These are phyloP conservation scores for Porcisia deanei DNA, from an alignment of 208 protist genomes.

Conservation along the genomic window DNA sequence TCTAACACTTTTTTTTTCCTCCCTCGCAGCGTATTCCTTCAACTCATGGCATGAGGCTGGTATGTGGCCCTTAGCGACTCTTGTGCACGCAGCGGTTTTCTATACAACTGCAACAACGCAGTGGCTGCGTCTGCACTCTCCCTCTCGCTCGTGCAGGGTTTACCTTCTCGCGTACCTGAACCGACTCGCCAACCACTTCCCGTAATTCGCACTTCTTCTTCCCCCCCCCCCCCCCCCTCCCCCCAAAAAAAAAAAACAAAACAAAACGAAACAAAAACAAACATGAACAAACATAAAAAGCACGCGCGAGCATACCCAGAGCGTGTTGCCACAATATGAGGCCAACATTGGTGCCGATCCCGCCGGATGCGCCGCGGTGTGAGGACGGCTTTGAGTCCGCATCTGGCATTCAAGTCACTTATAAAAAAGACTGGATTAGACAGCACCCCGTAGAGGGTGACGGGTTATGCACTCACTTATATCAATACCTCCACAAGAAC, in stretches of 20 bases:
- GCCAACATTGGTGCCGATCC: slow-evolving; percentile 23
- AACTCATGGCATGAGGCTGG: neutral
- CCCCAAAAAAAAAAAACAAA: neutral
- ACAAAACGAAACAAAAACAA: too few species aligned
- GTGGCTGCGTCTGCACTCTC: neutral
- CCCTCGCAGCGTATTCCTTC: neutral
- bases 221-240: neutral
- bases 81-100: neutral
- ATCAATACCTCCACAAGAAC: slow-evolving; percentile 87
- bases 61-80: neutral
- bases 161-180: neutral
- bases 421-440: slow-evolving; percentile 73
- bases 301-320: slow-evolving; percentile 1
- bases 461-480: slow-evolving; percentile 76
- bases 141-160: neutral
- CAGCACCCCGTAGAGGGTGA: slow-evolving; percentile 86
- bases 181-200: too few species aligned
- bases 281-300: neutral
- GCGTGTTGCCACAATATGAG: slow-evolving; percentile 4
- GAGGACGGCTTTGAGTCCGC: slow-evolving; percentile 51
- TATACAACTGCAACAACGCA: neutral
- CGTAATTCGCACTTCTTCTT: neutral
- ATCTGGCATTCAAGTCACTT: slow-evolving; percentile 67
- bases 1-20: neutral
- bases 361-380: slow-evolving; percentile 51